Percentiles rank a stretch among this genome's conserved stretches.
Evolutionary conservation across 139 green algal species (phyloP).

Genomic region (Tetraselmis chui): DNA sequence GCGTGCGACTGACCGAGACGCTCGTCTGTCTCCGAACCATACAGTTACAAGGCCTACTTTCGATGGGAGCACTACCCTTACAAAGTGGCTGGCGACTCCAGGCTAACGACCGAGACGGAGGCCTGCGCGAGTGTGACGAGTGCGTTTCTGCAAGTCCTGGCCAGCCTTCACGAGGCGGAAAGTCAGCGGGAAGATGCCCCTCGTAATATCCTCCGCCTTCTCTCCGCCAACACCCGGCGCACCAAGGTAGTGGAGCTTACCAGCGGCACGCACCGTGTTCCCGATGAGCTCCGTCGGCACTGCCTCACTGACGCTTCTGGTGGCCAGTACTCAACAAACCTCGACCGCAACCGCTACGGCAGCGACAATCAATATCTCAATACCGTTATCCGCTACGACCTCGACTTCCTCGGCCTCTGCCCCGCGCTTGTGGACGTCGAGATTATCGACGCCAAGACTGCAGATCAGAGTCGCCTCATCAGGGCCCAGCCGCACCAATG

Average conservation of each 20-base stretch:
- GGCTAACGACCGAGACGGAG: constrained; percentile 70
- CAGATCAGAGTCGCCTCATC: constrained; percentile 62
- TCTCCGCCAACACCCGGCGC: constrained; percentile 83
- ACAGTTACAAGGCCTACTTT: constrained; percentile 85
- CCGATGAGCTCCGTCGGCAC: constrained; percentile 84
- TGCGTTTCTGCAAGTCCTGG: constrained; percentile 82
- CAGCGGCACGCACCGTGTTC: constrained; percentile 80
- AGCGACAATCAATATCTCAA: constrained; percentile 92
- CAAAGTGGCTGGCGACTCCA: constrained; percentile 29
- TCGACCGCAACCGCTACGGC: constrained; percentile 94
- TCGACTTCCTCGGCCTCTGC: constrained; percentile 84
- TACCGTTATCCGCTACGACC: constrained; percentile 87
- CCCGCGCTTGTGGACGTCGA: constrained; percentile 89
- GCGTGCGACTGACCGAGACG: not conserved
- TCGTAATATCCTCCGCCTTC: constrained; percentile 69
- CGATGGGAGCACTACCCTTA: constrained; percentile 78
- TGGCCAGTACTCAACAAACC: constrained; percentile 87
- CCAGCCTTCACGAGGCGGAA: constrained; percentile 69
- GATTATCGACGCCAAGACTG: constrained; percentile 88
- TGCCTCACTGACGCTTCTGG: constrained; percentile 69
- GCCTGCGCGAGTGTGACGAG: constrained; percentile 87
- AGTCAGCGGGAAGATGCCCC: constrained; percentile 18
- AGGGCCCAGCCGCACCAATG: constrained; percentile 60
- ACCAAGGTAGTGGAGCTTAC: constrained; percentile 91
- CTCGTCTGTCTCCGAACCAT: not conserved